These are phyloP conservation scores for Dictyostelium brefeldianum DNA, from an alignment of 78 protist genomes.

Conservation along the genomic window DNA sequence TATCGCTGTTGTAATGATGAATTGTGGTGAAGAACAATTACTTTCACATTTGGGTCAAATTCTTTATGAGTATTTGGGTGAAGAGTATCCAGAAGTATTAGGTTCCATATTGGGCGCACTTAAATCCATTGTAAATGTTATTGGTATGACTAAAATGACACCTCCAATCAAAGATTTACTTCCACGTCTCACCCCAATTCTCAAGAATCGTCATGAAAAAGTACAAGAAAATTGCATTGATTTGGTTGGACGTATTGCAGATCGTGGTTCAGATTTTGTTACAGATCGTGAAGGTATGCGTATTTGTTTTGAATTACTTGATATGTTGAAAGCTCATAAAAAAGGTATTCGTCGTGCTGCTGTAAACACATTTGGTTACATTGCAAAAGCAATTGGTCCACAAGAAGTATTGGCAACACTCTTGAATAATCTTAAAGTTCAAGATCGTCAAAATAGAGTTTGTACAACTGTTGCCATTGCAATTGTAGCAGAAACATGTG, in stretches of 20 bases:
- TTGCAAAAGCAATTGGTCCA: constrained; percentile 99
- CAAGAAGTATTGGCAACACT: constrained; percentile 98
- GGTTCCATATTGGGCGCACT: constrained; percentile 97
- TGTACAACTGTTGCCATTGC: constrained; percentile 99
- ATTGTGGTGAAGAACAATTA: constrained; percentile 94
- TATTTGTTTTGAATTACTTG: constrained; percentile 98
- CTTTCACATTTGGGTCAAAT: constrained; percentile 94
- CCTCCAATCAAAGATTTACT: constrained; percentile 98
- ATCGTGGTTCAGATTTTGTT: constrained; percentile 94
- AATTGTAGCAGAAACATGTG: constrained; percentile 99
- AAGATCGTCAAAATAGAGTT: constrained; percentile 98
- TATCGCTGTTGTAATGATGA: constrained; percentile 95
- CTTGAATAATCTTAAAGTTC: constrained; percentile 98
- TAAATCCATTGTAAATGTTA: constrained; percentile 94
- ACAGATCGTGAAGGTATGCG: constrained; percentile 98
- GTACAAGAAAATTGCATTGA: constrained; percentile 97
- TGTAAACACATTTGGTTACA: constrained; percentile 98
- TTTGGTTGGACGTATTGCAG: constrained; percentile 99
- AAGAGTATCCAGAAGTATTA: constrained; percentile 99
- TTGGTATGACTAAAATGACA: constrained; percentile 97
- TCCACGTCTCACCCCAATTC: constrained; percentile 97
- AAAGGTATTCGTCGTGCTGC: constrained; percentile 97
- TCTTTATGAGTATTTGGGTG: constrained; percentile 97
- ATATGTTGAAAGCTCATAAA: constrained; percentile 97
- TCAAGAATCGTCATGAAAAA: constrained; percentile 98